Evolutionary conservation across 2,329 filamentous ascomycete species (phyloP), one percentile per base, ranked within the genome.

Genomic region (Lachnellula willkommii): DNA sequence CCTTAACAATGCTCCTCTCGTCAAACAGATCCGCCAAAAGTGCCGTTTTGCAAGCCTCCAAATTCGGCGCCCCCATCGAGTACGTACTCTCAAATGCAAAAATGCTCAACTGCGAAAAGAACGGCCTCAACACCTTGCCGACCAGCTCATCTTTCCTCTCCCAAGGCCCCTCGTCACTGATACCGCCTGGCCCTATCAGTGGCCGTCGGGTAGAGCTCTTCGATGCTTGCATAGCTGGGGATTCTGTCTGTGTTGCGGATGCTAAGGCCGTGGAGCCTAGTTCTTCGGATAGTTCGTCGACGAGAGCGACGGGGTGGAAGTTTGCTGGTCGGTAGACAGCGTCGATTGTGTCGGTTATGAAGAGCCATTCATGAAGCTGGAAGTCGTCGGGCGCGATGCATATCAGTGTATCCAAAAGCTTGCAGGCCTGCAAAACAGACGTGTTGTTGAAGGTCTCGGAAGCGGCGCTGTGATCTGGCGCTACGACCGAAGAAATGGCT

Each of bases 361-460:
- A 99, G 4, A 97, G 82, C 94, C 94, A 99, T 75, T 96, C 90
- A 66, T 95, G 88, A n/a, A 97, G 81, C 71, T 97, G 94, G 73
- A 97, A 99, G 70, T 99, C 94, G 64, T 99, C 94, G 0, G 92
- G 93, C 4, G 89, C 87, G 7, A 92, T 78, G 45, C 90, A 86
- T 14, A 97, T 81, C n/a, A 99, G 78, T 20, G 91, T 77, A 67
- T 99, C 94, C 3, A 99, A 80, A 3, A 99, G 79, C 69, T 97
- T 99, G 74, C 92, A 96, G 0, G 91, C 92, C 70, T 99, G 93
- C 3, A 99, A 75, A 15, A 96, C 76, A 2, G 88, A 85, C 2
- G 83, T 75, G 62, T 90, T 88, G 67, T 83, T 89, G 72, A 90
- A 96, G 11, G 82, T 87, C 24, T 94, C 89, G 6, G 80, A 79